phyloP scores from a whole-genome alignment of 2,329 filamentous ascomycete species.

The Capronia coronata region DNA sequence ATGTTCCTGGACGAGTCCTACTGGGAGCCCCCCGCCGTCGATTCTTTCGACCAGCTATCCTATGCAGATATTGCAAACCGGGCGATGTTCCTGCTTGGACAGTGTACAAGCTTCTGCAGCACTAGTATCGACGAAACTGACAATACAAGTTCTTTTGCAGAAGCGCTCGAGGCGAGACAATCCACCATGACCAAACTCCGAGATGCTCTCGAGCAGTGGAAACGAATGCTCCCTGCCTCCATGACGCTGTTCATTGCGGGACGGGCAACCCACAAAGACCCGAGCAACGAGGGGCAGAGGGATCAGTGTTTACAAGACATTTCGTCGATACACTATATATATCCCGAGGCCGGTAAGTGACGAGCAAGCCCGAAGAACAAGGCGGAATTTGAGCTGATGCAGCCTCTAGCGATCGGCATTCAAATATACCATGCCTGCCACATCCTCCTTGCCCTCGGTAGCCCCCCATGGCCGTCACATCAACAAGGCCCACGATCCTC shows the following conservation, averaged over 20 bases:
- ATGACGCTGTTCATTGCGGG: not conserved
- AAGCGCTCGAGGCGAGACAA: not conserved
- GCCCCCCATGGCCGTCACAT: not conserved
- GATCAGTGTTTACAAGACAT: too few species aligned
- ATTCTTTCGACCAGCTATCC: conserved; percentile 1
- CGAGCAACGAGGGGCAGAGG: not conserved
- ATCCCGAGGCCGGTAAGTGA: not conserved
- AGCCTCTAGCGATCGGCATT: not conserved
- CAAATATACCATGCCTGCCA: conserved; percentile 3
- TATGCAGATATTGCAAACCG: conserved; percentile 6
- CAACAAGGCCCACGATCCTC: not conserved
- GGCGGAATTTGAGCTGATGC: not conserved
- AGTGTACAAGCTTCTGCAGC: conserved; percentile 5
- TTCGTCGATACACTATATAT: not conserved
- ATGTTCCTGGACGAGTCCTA: conserved; percentile 10
- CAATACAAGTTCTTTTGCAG: not conserved
- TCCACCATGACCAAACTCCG: conserved; percentile 1
- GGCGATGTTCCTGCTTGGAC: conserved; percentile 5
- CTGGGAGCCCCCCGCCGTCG: conserved; percentile 5
- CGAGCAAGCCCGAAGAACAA: too few species aligned
- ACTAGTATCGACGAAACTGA: not conserved
- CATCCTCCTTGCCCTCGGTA: not conserved
- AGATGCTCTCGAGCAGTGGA: conserved; percentile 4
- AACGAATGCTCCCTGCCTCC: conserved; percentile 3
- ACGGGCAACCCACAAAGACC: not conserved